Evolutionary conservation across 2,329 filamentous ascomycete species (phyloP).

Genomic region (Teratosphaeria zuluensis): DNA sequence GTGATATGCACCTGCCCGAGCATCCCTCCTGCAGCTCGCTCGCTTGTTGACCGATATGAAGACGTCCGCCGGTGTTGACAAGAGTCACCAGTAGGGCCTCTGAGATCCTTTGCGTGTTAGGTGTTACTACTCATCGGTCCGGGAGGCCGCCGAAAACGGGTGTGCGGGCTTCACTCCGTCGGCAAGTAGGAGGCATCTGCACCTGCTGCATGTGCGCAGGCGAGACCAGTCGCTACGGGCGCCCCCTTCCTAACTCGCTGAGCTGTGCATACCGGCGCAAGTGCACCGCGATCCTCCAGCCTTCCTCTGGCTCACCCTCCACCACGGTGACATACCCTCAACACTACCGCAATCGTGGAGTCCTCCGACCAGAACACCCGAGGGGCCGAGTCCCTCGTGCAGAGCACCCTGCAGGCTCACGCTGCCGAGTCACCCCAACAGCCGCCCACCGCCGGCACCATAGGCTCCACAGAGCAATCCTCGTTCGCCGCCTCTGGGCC

Average conservation of each 20-base stretch:
- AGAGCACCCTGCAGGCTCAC: slow-evolving; percentile 1
- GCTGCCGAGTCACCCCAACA: slow-evolving; percentile 1
- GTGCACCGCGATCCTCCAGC: neutral
- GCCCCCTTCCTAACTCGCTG: neutral
- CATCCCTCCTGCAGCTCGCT: neutral
- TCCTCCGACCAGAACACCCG: neutral
- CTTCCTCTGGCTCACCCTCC: neutral
- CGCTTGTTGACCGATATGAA: neutral
- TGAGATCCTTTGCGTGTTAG: no score
- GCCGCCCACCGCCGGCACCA: slow-evolving; percentile 3
- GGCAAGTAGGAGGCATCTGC: neutral
- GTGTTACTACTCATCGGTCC: neutral
- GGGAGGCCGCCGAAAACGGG: neutral
- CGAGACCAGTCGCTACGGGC: neutral
- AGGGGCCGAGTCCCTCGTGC: neutral
- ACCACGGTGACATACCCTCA: neutral
- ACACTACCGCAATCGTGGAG: neutral
- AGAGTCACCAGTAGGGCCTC: no score
- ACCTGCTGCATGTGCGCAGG: neutral
- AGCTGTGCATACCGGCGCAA: neutral
- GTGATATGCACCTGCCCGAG: neutral
- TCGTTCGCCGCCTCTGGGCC: slow-evolving; percentile 15
- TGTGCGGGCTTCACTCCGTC: neutral
- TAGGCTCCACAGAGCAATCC: slow-evolving; percentile 4
- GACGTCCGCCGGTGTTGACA: no score